Base-by-base conservation (phyloP, 805 yeast species). In the Wickerhamomyces tratensis region DNA sequence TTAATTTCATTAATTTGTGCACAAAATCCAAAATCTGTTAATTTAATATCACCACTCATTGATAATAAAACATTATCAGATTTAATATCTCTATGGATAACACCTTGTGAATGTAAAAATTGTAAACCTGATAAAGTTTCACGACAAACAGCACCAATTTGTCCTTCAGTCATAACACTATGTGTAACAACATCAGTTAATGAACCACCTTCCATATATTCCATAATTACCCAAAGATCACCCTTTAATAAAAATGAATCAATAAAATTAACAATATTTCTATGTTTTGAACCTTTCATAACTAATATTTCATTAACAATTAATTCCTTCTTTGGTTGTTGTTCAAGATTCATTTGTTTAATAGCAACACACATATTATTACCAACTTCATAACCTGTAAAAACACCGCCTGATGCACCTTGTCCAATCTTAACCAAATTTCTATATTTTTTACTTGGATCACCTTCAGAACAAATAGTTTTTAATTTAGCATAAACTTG, bases 181-280 rank as follows among this genome's bases (percentile, higher is more conserved):
- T 89, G 89, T 0, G 95, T 86, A 14, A 93, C 95, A 33, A 93
- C 91, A 64, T 93, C 98, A 0, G 98, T 91, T 51, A 93, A 69
- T 0, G 95, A 82, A 3, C 98, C 98, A 47, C 98, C 98, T 61
- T 93, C 97, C 98, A 93, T 93, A 59, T 86, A 93, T 63, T 93
- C 98, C 98, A 93, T 93, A 20, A 93, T 79, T 9, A 93, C 98
- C 98, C 98, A 93, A 43, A 93, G 69, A 51, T 83, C 88, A 38
- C 85, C 86, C 45, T 76, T 79, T 43, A 85, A 65, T 41, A 85
- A 59, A 59, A 80, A 93, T 0, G 96, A 79, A 56, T 91, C 95
- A 46, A 91, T 78, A 59, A 86, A 93, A 61, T 93, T 93, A 45
- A 93, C 98, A 63, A 93, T 93, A 58, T 93, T 93, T 40, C 78